Evolutionary conservation across 1,284 basidiomycete genomes (phyloP).

Genomic region (Pterulicium gracile): DNA sequence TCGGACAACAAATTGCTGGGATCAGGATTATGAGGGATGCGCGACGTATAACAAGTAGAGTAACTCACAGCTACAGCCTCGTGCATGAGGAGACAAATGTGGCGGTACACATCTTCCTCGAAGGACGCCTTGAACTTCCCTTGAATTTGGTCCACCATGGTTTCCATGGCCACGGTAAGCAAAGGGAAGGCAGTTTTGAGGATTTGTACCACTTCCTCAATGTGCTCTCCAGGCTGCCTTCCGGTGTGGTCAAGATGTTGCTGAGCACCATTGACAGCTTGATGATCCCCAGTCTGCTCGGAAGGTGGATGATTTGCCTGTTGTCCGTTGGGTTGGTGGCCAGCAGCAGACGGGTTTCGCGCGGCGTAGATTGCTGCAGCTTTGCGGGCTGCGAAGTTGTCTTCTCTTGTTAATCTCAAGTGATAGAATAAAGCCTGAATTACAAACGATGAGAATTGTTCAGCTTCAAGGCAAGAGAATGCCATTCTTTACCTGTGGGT

Average conservation of each 20-base stretch:
- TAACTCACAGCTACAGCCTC: slow-evolving; percentile 55
- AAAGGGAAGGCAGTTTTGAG: slow-evolving; percentile 97
- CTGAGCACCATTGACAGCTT: not conserved
- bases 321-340: not conserved
- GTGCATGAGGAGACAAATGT: slow-evolving; percentile 76
- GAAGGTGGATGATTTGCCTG: not conserved
- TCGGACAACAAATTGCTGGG: slow-evolving; percentile 62
- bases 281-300: not conserved
- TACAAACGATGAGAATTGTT: too few relatives aligned
- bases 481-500: slow-evolving; percentile 88
- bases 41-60: not conserved
- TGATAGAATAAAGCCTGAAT: slow-evolving; percentile 95
- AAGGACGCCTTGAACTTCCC: slow-evolving; percentile 84
- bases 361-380: slow-evolving; percentile 9
- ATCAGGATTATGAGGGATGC: too few relatives aligned
- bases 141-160: slow-evolving; percentile 93
- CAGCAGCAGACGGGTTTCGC: not conserved
- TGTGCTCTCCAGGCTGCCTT: slow-evolving; percentile 61
- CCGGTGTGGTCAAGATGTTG: slow-evolving; percentile 13
- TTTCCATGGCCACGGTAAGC: slow-evolving; percentile 91
- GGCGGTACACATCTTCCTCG: slow-evolving; percentile 94
- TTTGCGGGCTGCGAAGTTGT: slow-evolving; percentile 39
- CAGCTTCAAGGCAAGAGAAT: too few relatives aligned
- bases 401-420: slow-evolving; percentile 86
- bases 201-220: slow-evolving; percentile 92